Evolutionary conservation across 371 early-diverging fungal species (phyloP).

Genomic region (Coemansia sp.): DNA sequence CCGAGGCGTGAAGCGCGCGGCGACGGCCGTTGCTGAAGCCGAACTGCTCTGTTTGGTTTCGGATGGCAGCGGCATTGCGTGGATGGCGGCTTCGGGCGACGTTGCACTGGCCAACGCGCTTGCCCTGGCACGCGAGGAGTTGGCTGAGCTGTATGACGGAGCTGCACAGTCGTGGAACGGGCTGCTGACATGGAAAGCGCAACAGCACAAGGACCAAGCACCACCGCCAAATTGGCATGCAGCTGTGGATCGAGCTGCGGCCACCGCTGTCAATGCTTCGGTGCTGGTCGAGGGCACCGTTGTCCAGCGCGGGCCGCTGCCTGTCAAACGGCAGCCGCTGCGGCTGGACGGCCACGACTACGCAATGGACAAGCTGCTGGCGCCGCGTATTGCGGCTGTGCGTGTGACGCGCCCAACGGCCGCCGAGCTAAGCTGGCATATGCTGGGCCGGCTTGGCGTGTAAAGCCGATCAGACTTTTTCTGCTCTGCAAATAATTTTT

Average conservation of each 20-base stretch:
- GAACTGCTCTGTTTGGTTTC: conserved; percentile 17
- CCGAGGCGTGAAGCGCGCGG: not conserved
- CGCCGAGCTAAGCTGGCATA: conserved; percentile 17
- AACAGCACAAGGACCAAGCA: not conserved
- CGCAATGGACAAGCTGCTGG: conserved; percentile 2
- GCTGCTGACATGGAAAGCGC: conserved; percentile 30
- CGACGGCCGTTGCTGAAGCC: not conserved
- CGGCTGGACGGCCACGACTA: conserved; percentile 26
- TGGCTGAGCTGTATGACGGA: conserved; percentile 7
- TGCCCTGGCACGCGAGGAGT: not conserved
- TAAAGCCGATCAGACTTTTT: not conserved
- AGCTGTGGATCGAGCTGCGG: conserved; percentile 11
- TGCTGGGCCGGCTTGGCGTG: conserved; percentile 2
- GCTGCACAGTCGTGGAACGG: conserved; percentile 35
- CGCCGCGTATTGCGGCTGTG: conserved; percentile 13
- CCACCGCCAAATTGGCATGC: not conserved
- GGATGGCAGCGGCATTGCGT: conserved; percentile 44
- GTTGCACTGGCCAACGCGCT: conserved; percentile 2
- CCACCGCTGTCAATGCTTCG: not conserved
- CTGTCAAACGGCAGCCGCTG: conserved; percentile 21
- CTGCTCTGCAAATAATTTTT: conserved; percentile 1
- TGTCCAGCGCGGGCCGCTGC: not conserved
- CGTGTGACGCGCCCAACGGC: conserved; percentile 12
- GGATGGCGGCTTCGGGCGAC: not conserved
- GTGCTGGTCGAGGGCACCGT: conserved; percentile 22